phyloP scores from a whole-genome alignment of 202 grass and related monocot genomes.

The Elaeis oleifera region DNA sequence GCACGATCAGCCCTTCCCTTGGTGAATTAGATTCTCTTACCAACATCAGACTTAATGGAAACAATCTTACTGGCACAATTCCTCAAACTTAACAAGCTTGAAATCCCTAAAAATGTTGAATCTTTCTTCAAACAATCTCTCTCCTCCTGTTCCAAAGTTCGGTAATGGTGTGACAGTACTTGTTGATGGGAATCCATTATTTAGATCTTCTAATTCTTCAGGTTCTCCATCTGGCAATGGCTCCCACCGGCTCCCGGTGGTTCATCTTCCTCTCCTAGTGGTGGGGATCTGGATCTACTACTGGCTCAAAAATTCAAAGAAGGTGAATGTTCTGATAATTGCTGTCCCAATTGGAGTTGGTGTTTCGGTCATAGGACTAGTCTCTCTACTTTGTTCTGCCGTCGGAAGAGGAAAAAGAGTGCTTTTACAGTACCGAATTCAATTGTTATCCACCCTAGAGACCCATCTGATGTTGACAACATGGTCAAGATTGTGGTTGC shows the following conservation, averaged over 20 bases:
- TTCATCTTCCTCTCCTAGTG: neutral
- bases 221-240: conserved; percentile 4
- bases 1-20: conserved; percentile 58
- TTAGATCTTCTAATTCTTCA: conserved; percentile 17
- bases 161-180: conserved; percentile 24
- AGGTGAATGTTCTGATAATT: conserved; percentile 23
- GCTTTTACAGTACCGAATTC: conserved; percentile 12
- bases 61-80: conserved; percentile 62
- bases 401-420: conserved; percentile 29
- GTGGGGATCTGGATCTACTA: neutral
- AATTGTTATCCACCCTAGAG: conserved; percentile 57
- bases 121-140: conserved; percentile 55
- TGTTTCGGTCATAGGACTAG: conserved; percentile 22
- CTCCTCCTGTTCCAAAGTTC: conserved; percentile 55
- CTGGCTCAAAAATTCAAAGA: conserved; percentile 14
- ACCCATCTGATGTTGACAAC: conserved; percentile 40
- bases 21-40: conserved; percentile 35
- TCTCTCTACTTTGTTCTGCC: conserved; percentile 29
- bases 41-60: conserved; percentile 40
- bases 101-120: conserved; percentile 46
- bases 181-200: conserved; percentile 41
- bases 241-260: neutral
- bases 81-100: conserved; percentile 49
- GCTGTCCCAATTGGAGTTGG: conserved; percentile 30
- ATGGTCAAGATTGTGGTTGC: conserved; percentile 47